Evolutionary conservation across 257 asterid genomes (phyloP).

Genomic region (Nicotiana tabacum): DNA sequence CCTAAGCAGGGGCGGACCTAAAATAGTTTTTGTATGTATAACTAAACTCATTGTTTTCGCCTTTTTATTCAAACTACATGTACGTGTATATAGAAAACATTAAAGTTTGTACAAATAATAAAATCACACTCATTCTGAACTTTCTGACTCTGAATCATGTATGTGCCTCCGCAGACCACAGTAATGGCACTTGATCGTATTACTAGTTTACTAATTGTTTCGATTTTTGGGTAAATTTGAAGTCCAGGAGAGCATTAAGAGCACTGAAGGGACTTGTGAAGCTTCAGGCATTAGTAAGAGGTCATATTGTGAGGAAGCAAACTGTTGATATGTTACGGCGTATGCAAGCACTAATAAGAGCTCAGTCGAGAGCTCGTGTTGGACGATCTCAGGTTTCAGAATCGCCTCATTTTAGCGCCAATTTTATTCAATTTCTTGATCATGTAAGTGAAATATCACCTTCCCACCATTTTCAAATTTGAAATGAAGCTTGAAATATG

Average conservation of each 20-base stretch:
- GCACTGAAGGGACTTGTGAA: constrained; percentile 53
- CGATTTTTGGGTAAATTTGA: neutral
- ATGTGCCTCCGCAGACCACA: neutral
- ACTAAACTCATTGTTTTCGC: too few species aligned
- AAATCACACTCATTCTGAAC: too few species aligned
- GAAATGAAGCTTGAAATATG: too few species aligned
- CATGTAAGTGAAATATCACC: constrained; percentile 24
- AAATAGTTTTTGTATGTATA: too few species aligned
- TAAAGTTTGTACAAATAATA: neutral
- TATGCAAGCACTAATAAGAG: constrained; percentile 23
- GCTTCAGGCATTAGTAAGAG: constrained; percentile 61
- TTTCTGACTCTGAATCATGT: neutral
- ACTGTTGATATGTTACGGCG: constrained; percentile 17
- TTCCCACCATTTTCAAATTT: neutral
- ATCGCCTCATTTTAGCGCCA: constrained; percentile 49
- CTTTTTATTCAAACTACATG: too few species aligned
- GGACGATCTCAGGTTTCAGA: constrained; percentile 26
- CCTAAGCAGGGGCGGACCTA: too few species aligned
- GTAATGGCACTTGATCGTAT: neutral
- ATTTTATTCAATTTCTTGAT: constrained; percentile 38
- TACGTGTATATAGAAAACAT: too few species aligned
- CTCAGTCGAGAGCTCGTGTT: constrained; percentile 29
- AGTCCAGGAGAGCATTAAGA: constrained; percentile 57
- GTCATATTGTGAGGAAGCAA: constrained; percentile 40
- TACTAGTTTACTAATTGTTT: neutral